These are phyloP conservation scores for Trypanosoma lewisi DNA, from an alignment of 208 protist species.

Conservation along the genomic window DNA sequence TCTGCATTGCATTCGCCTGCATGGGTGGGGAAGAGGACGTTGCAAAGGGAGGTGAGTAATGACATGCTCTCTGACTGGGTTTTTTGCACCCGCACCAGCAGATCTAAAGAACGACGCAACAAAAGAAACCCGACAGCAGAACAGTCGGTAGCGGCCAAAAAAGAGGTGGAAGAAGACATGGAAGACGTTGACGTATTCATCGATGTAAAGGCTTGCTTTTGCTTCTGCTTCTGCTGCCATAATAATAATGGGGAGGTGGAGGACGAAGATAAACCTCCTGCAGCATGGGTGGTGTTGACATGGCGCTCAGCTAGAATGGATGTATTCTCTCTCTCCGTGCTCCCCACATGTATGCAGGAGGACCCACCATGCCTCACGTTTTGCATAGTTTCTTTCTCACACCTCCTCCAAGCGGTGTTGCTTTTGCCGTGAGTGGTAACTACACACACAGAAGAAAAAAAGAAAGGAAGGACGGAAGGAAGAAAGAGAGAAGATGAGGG, in stretches of 20 bases:
- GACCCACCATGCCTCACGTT: neutral
- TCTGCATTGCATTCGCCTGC: neutral
- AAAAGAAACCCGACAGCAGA: neutral
- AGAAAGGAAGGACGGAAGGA: neutral
- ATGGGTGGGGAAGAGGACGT: constrained; percentile 6
- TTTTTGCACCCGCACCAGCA: constrained; percentile 20
- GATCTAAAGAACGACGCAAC: constrained; percentile 13
- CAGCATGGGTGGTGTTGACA: neutral
- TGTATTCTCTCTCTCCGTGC: neutral
- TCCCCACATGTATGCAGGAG: neutral
- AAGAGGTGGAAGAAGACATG: neutral
- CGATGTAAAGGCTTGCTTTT: neutral
- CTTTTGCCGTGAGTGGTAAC: no score
- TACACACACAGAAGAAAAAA: neutral
- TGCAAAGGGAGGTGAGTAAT: constrained; percentile 5
- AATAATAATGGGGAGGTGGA: no score
- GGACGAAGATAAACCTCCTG: neutral
- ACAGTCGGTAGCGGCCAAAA: neutral
- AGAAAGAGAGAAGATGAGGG: neutral
- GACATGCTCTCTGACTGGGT: constrained; percentile 15
- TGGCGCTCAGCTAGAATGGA: neutral
- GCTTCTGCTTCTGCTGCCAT: neutral
- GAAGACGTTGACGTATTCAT: neutral
- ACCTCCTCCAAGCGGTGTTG: no score
- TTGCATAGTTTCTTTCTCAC: constrained; percentile 1